phyloP scores from a whole-genome alignment of 1,284 basidiomycete species.

The Naganishia sp. region DNA sequence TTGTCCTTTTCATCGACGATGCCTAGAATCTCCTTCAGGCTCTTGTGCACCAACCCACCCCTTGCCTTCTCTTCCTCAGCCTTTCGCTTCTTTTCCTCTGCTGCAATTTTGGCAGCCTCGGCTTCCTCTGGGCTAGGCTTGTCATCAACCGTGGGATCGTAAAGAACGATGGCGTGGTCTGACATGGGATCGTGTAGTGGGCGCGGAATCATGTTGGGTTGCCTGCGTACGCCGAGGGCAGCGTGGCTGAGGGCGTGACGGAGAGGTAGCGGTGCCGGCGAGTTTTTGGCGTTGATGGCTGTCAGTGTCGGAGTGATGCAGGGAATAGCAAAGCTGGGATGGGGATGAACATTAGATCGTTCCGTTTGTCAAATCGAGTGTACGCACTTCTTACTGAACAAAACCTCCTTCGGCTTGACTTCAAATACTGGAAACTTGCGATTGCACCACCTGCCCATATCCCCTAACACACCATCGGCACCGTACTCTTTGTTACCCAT shows the following conservation, averaged over 20 bases:
- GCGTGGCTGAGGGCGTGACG: conserved; percentile 66
- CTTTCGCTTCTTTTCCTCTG: conserved; percentile 66
- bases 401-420: conserved; percentile 72
- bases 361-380: background rate
- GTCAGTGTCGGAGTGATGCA: conserved; percentile 60
- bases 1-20: conserved; percentile 62
- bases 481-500: conserved; percentile 56
- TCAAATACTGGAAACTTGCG: conserved; percentile 80
- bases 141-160: conserved; percentile 94
- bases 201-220: conserved; percentile 79
- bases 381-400: conserved; percentile 57
- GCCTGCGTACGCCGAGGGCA: conserved; percentile 83
- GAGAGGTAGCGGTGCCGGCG: conserved; percentile 63
- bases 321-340: conserved; percentile 10
- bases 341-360: background rate
- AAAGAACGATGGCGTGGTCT: conserved; percentile 95
- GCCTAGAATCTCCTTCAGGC: conserved; percentile 78
- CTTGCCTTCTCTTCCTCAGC: conserved; percentile 64
- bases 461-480: conserved; percentile 53
- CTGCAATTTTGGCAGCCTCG: conserved; percentile 65
- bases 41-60: conserved; percentile 81
- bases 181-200: conserved; percentile 96
- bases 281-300: conserved; percentile 73
- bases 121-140: conserved; percentile 60
- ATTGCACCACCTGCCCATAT: conserved; percentile 58